These are phyloP conservation scores for Areca catechu DNA, from an alignment of 176 grass and related monocot genomes.

Conservation along the genomic window DNA sequence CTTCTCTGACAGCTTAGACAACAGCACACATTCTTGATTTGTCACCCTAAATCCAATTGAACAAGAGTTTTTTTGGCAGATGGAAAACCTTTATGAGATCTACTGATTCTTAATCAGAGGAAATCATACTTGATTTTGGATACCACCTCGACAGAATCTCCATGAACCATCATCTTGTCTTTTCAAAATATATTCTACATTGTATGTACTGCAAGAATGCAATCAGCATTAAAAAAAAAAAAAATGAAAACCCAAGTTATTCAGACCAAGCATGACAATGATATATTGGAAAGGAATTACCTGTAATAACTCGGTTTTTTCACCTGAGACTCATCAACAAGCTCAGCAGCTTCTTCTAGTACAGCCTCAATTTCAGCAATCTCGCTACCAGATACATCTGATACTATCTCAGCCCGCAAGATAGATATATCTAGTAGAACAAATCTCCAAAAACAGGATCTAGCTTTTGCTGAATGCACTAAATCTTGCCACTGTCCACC, in stretches of 20 bases:
- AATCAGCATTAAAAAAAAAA: background rate
- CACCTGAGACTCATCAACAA: conserved; percentile 60
- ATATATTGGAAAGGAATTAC: background rate
- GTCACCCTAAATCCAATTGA: no score
- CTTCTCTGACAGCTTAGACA: no score
- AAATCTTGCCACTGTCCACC: conserved; percentile 70
- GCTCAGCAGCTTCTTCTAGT: conserved; percentile 89
- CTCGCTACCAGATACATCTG: conserved; percentile 40
- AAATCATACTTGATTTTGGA: conserved; percentile 43
- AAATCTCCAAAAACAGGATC: conserved; percentile 77
- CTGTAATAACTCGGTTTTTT: conserved; percentile 91
- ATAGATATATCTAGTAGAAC: conserved; percentile 67
- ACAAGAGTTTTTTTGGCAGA: no score
- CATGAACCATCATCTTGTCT: conserved; percentile 69
- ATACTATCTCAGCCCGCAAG: conserved; percentile 58
- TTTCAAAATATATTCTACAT: conserved; percentile 63
- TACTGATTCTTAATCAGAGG: background rate
- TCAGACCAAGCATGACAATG: no score
- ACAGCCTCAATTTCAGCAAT: conserved; percentile 72
- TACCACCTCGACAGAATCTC: conserved; percentile 55
- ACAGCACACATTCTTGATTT: no score
- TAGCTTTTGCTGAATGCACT: conserved; percentile 48
- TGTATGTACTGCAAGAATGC: conserved; percentile 61
- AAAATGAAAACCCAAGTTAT: background rate
- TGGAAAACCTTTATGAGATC: no score